These are phyloP conservation scores for Bryum argenteum DNA, from an alignment of 225 moss, liverwort and hornwort genomes.

Conservation along the genomic window DNA sequence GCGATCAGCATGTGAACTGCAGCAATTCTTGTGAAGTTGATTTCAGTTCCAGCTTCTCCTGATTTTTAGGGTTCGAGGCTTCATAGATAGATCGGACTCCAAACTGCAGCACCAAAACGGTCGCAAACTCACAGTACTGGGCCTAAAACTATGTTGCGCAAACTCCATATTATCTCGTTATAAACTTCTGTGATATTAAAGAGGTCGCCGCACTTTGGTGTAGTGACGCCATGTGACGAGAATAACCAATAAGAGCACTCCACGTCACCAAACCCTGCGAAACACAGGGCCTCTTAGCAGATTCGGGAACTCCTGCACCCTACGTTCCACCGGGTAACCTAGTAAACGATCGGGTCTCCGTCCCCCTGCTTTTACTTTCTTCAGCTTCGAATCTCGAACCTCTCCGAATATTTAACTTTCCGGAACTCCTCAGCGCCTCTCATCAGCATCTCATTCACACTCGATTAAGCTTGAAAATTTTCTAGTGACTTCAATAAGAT, in stretches of 20 bases:
- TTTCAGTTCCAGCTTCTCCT: neutral
- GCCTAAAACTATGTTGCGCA: neutral
- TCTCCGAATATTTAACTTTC: neutral
- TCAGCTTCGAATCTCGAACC: neutral
- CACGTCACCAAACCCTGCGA: neutral
- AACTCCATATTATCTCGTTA: neutral
- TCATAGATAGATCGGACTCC: neutral
- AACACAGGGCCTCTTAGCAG: neutral
- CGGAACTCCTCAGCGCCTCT: neutral
- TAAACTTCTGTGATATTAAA: neutral
- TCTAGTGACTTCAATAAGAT: neutral
- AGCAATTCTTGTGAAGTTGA: too few relatives aligned
- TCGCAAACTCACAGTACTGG: neutral
- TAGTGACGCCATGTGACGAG: neutral
- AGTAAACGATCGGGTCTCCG: neutral
- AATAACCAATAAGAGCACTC: conserved; percentile 19
- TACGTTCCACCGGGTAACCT: neutral
- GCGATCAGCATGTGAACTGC: neutral
- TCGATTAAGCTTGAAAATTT: neutral
- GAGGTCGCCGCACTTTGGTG: neutral
- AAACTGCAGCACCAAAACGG: neutral
- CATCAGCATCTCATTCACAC: neutral
- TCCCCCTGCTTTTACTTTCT: neutral
- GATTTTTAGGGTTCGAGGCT: neutral
- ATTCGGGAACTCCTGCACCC: accelerated